Evolutionary conservation across 495 filamentous ascomycete genomes (phyloP), one percentile per base, ranked within the genome.

Genomic region (Penicillium malachiteum): DNA sequence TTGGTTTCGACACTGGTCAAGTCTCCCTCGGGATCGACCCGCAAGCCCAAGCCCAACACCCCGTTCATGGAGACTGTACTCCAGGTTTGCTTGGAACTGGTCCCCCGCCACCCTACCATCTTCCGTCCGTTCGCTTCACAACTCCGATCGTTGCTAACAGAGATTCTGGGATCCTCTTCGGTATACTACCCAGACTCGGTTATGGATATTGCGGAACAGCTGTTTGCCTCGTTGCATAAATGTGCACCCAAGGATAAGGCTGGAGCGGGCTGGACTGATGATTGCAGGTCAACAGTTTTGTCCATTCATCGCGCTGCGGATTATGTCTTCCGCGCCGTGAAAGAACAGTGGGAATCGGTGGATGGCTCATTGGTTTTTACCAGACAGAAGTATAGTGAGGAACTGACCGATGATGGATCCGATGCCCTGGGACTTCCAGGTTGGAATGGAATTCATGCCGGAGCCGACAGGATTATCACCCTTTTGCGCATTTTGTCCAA

Each of bases 41-140:
- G 79, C 64, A 69, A 77, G 73, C 55, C 73, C 32, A 75, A 70
- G 47, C 64, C 65, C 1, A 71, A 67, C 58, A 66, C 68, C 13
- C 72, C 78, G 1, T 75, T 88, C 21, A 57, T 87, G 37, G 83
- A 87, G 54, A 81, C 81, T 30, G 77, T 94, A 17, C 74, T 89
- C 9, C 74, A 79, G 40, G 75, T 83, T 46, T 83, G 95, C 54
- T 71, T 78, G 32, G 81, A 84, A 52, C 72, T 96, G 45, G 74
- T 95, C n/a, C 82, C 83, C 17, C 78, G 84, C 47, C 90, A 92
- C 63, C 85, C 90, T 4, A 91, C 88, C 11, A 87, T 87, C 34
- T 85, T 92, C 68, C 85, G 91, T 14, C 87, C 91, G 1, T 91
- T 86, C 66, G 73, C 81, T 10, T 64, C 79, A 16, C 88, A 90